A percentile compares a stretch with the other conserved stretches of the same genome.
Evolutionary conservation across 768 basidiomycete species (phyloP).

Genomic region (Flagelloscypha sp.): DNA sequence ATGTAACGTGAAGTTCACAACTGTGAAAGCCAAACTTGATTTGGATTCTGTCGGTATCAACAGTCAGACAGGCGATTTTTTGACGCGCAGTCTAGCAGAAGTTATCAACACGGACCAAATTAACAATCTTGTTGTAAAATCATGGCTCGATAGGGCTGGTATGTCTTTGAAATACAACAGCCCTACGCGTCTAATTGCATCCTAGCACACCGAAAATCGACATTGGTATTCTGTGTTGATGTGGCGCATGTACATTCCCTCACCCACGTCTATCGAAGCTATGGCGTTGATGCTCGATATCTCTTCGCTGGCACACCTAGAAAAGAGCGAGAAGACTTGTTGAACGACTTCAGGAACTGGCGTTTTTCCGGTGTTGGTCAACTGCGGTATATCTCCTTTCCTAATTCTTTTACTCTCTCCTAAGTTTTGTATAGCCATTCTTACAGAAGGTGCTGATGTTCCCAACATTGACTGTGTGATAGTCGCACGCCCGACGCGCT

Average conservation of each 20-base stretch:
- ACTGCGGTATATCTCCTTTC: constrained; percentile 54
- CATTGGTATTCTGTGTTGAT: constrained; percentile 87
- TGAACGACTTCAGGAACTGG: constrained; percentile 59
- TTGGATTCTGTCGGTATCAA: constrained; percentile 61
- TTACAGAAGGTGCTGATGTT: constrained; percentile 93
- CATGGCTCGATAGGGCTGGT: constrained; percentile 86
- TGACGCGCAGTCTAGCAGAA: constrained; percentile 64
- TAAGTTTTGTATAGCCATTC: constrained; percentile 45
- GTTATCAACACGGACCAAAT: constrained; percentile 75
- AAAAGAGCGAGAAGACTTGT: constrained; percentile 57
- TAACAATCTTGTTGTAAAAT: constrained; percentile 69
- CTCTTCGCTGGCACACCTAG: constrained; percentile 63
- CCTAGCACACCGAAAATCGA: constrained; percentile 65
- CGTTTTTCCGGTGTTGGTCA: constrained; percentile 77
- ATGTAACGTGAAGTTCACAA: constrained; percentile 78
- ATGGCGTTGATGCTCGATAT: constrained; percentile 80
- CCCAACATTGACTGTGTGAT: constrained; percentile 91
- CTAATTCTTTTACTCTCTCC: neutral
- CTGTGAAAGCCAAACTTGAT: constrained; percentile 68
- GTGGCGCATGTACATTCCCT: constrained; percentile 71
- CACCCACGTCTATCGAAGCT: constrained; percentile 60
- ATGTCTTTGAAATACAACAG: constrained; percentile 15
- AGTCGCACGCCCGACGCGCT: constrained; percentile 81
- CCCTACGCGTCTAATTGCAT: neutral
- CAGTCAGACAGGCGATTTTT: constrained; percentile 71